phyloP scores from a whole-genome alignment of 192 early-diverging fungal species.

The Coemansia sp. region DNA sequence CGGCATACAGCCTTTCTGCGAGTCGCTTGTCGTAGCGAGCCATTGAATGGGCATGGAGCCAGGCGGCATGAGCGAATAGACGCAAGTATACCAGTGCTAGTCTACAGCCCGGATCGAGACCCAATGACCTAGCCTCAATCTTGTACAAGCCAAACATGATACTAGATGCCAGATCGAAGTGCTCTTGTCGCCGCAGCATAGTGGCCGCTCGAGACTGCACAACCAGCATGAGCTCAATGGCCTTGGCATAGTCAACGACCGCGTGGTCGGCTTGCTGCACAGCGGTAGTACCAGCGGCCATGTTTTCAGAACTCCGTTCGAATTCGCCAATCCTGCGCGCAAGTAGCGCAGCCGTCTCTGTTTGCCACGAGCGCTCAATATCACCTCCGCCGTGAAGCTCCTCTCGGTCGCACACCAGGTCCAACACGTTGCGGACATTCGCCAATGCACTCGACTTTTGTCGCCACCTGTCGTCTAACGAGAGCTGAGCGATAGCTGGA shows the following conservation, averaged over 20 bases:
- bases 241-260: constrained; percentile 20
- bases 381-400: background rate
- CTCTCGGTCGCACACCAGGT: background rate
- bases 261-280: background rate
- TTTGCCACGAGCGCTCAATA: background rate
- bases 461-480: constrained; percentile 6
- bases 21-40: constrained; percentile 19
- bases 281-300: background rate
- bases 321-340: constrained; percentile 1
- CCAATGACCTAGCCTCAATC: constrained; percentile 30
- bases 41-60: constrained; percentile 23
- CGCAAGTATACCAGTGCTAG: constrained; percentile 29
- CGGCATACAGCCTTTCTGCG: constrained; percentile 22
- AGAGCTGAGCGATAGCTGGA: constrained; percentile 2
- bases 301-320: background rate
- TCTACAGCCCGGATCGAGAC: constrained; percentile 22
- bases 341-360: background rate
- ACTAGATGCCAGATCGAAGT: constrained; percentile 13
- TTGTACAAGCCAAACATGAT: constrained; percentile 37
- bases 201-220: constrained; percentile 7
- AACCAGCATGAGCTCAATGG: background rate
- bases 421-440: constrained; percentile 3
- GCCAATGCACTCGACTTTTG: background rate
- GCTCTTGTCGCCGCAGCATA: background rate
- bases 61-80: constrained; percentile 40